Percentiles rank a stretch among this genome's conserved stretches.
phyloP scores from a whole-genome alignment of 2,329 filamentous ascomycete species.

The Pseudogymnoascus sp. region DNA sequence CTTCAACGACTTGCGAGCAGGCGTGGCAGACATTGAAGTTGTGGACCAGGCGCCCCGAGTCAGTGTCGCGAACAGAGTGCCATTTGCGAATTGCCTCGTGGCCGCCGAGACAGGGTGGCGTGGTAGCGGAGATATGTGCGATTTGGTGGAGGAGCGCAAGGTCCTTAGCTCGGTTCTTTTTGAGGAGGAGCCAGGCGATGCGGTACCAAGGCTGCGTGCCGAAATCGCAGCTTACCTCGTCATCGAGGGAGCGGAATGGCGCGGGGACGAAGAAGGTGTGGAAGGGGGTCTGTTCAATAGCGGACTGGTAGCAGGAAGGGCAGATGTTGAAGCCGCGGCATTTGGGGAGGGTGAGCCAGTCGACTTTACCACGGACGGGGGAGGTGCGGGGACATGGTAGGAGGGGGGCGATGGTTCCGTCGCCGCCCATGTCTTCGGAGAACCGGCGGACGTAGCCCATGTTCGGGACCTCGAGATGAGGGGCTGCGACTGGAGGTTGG shows the following conservation, averaged over 20 bases:
- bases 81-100: conserved; percentile 53
- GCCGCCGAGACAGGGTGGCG: conserved; percentile 48
- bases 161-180: conserved; percentile 59
- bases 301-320: conserved; percentile 63
- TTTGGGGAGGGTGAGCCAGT: conserved; percentile 72
- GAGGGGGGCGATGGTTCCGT: conserved; percentile 39
- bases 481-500: conserved; percentile 30
- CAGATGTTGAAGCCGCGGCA: conserved; percentile 71
- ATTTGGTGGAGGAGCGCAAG: conserved; percentile 62
- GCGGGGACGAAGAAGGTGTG: conserved; percentile 56
- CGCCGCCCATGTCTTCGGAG: conserved; percentile 42
- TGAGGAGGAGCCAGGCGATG: conserved; percentile 72
- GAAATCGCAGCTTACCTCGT: conserved; percentile 66
- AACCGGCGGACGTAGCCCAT: conserved; percentile 42
- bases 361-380: conserved; percentile 54
- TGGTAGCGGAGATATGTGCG: conserved; percentile 51
- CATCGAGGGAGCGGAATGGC: conserved; percentile 46
- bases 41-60: conserved; percentile 52
- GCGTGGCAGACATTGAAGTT: conserved; percentile 68
- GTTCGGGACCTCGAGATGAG: conserved; percentile 32
- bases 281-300: conserved; percentile 62
- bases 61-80: conserved; percentile 66
- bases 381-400: conserved; percentile 61
- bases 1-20: conserved; percentile 64
- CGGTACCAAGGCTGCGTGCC: conserved; percentile 70